Base-by-base conservation (phyloP, 148 eudicot genomes). In the Vaccinium vitisidaea region DNA sequence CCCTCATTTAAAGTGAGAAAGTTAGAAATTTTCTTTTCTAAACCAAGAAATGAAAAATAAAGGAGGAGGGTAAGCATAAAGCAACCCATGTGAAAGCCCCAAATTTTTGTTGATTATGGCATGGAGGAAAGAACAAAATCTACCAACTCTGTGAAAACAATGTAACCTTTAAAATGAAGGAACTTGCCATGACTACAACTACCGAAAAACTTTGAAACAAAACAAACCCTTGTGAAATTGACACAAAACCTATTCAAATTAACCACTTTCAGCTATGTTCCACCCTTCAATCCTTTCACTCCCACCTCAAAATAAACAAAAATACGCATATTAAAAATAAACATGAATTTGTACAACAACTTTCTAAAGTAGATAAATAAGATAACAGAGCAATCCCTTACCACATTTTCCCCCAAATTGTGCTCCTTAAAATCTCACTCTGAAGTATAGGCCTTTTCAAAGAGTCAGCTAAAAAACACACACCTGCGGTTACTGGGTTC, bases 191-290 rank as follows among this genome's bases (percentile, higher is more conserved):
- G 18, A 49, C 16, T 67, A 48, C n/a, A 65, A 67, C 16, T 23
- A 25, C 55, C 18, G 36, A 10, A 48, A 48, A 67, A 83, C 80
- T 76, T 83, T 56, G 58, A 83, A 75, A 83, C 23, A 1, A 83
- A 76, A 14, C 23, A 73, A 83, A 58, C 55, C 54, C 80, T 39
- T 43, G 9, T 83, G 69, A 71, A 71, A 74, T 36, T 83, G 53
- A 83, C 79, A n/a, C 80, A 43, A 83, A 75, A 81, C 85, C 81
- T 58, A 14, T 59, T 83, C 85, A 76, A 27, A 76, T 46, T 75
- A 12, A 39, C 11, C 56, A 58, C 55, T 75, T 59, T 21, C 43
- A 50, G 50, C 53, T 21, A 27, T 52, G 48, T 32, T 71, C 63
- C 55, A 49, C 23, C 7, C 58, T 63, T 48, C 6, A 82, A 32